These are phyloP conservation scores for Macrophomina tecta DNA, from an alignment of 2,329 filamentous ascomycete species.

Conservation along the genomic window DNA sequence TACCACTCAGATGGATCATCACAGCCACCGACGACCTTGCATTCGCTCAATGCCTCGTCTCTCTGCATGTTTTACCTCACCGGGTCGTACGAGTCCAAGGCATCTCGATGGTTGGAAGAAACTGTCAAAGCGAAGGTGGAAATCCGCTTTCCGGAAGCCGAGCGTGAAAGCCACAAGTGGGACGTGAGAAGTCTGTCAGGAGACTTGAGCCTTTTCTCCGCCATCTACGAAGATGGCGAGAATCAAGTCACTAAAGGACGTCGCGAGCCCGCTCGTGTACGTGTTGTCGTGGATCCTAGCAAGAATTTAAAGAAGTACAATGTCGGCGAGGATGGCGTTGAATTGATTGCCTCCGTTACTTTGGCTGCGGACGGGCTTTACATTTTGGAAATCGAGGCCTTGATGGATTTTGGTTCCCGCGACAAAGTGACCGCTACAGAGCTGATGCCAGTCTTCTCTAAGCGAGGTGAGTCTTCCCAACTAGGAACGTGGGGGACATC, in stretches of 20 bases:
- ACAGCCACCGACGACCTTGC: conserved; percentile 34
- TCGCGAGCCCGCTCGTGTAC: conserved; percentile 70
- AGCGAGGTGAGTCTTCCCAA: conserved; percentile 65
- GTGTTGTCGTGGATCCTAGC: conserved; percentile 74
- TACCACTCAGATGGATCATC: conserved; percentile 55
- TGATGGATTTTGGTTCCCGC: conserved; percentile 73
- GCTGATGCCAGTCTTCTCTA: conserved; percentile 75
- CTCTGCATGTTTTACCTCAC: conserved; percentile 66
- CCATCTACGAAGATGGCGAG: conserved; percentile 74
- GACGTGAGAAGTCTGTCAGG: conserved; percentile 71
- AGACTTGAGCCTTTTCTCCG: conserved; percentile 64
- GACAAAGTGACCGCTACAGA: conserved; percentile 77
- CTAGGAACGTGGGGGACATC: not conserved
- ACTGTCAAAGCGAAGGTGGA: conserved; percentile 86
- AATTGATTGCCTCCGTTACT: conserved; percentile 71
- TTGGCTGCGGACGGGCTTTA: conserved; percentile 61
- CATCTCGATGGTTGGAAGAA: conserved; percentile 79
- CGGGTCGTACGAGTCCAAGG: conserved; percentile 79
- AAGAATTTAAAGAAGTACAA: conserved; percentile 63
- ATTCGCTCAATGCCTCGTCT: conserved; percentile 27
- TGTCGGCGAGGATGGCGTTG: conserved; percentile 62
- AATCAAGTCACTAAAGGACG: conserved; percentile 68
- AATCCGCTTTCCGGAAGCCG: conserved; percentile 79
- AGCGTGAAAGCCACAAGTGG: conserved; percentile 82
- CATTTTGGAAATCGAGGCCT: conserved; percentile 64